Evolutionary conservation across 1,139 yeast species (phyloP).

Genomic region (Yamadazyma trypodendri): DNA sequence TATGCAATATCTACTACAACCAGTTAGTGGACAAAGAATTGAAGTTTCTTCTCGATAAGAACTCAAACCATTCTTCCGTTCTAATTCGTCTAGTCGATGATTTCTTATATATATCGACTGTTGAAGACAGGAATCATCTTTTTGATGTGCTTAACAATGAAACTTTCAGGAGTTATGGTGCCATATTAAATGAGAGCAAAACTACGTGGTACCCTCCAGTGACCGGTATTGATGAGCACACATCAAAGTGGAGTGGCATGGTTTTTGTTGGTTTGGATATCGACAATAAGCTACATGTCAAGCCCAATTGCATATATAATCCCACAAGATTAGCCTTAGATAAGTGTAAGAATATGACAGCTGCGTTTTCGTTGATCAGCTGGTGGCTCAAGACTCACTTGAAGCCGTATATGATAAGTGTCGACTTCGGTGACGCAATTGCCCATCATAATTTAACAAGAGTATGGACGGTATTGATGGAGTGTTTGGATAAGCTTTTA

Average conservation of each 20-base stretch:
- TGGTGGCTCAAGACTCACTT: conserved; percentile 19
- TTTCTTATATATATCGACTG: conserved; percentile 64
- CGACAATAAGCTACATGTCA: conserved; percentile 16
- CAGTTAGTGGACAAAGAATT: conserved; percentile 51
- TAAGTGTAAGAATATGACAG: conserved; percentile 18
- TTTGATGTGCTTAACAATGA: conserved; percentile 20
- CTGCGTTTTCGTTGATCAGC: conserved; percentile 12
- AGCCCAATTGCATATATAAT: conserved; percentile 11
- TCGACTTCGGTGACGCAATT: conserved; percentile 9
- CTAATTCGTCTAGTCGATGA: conserved; percentile 82
- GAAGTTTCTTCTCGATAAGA: conserved; percentile 20
- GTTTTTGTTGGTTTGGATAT: conserved; percentile 36
- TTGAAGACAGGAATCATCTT: conserved; percentile 20
- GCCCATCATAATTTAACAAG: conserved; percentile 12
- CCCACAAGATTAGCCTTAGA: conserved; percentile 14
- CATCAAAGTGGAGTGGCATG: background rate
- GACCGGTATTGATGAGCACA: background rate
- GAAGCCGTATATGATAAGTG: conserved; percentile 13
- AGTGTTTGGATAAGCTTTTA: conserved; percentile 7
- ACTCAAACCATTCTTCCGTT: conserved; percentile 25
- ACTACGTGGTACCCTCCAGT: conserved; percentile 27
- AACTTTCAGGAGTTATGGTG: conserved; percentile 53
- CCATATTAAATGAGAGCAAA: conserved; percentile 57
- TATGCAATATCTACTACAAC: conserved; percentile 77
- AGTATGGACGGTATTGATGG: conserved; percentile 13